phyloP scores from a whole-genome alignment of 805 yeast species.

The Gaillardinia entomophila region DNA sequence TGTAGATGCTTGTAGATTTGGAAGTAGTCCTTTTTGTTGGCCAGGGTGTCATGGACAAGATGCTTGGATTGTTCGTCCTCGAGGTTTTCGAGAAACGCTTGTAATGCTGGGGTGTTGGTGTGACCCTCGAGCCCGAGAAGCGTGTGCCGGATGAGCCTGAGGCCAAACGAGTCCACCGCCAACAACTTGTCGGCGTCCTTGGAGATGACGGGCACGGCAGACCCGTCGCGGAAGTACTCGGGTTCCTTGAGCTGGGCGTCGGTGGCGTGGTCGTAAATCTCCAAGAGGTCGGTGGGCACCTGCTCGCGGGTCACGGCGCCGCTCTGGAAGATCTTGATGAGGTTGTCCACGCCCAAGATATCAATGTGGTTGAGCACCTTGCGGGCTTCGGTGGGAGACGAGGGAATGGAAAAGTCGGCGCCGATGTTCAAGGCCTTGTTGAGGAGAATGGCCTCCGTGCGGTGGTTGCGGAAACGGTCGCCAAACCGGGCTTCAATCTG shows the following conservation, averaged over 20 bases:
- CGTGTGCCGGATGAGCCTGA: slow-evolving; percentile 73
- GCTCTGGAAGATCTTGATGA: slow-evolving; percentile 29
- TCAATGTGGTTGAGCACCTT: slow-evolving; percentile 44
- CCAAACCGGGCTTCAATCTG: slow-evolving; percentile 18
- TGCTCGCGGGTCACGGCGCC: slow-evolving; percentile 17
- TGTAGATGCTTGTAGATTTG: slow-evolving; percentile 52
- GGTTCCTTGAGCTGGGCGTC: slow-evolving; percentile 4
- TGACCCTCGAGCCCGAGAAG: slow-evolving; percentile 40
- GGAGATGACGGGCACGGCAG: slow-evolving; percentile 36
- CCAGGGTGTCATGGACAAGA: slow-evolving; percentile 24
- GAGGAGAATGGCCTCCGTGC: slow-evolving; percentile 56
- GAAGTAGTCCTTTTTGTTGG: slow-evolving; percentile 55
- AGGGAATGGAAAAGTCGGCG: slow-evolving; percentile 6
- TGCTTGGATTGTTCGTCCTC: slow-evolving; percentile 20
- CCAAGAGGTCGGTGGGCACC: slow-evolving; percentile 28
- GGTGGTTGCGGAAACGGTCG: slow-evolving; percentile 38
- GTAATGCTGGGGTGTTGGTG: slow-evolving; percentile 13
- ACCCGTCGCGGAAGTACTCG: slow-evolving; percentile 27
- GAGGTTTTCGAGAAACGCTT: slow-evolving; percentile 20
- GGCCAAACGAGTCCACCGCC: slow-evolving; percentile 72
- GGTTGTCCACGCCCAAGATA: slow-evolving; percentile 43
- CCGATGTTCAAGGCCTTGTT: slow-evolving; percentile 27
- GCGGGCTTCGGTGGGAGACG: slow-evolving; percentile 11
- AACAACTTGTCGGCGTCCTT: slow-evolving; percentile 51
- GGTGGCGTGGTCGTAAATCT: slow-evolving; percentile 21